phyloP scores from a whole-genome alignment of 345 rosid species.

The Angophora floribunda region DNA sequence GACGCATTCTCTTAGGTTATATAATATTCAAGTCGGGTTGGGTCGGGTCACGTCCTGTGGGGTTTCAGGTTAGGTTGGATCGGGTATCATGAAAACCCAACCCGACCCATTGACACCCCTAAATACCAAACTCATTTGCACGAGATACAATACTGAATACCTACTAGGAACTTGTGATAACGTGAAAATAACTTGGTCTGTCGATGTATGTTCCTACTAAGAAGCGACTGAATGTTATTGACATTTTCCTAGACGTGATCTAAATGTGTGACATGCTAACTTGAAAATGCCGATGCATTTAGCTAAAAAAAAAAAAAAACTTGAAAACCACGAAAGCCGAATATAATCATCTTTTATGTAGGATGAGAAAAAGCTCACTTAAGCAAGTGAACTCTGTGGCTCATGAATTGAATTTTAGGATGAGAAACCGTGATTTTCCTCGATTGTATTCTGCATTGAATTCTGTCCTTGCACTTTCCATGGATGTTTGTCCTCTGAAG shows the following conservation, averaged over 20 bases:
- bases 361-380: background rate
- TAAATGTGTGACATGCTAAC: background rate
- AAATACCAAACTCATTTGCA: background rate
- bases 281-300: background rate
- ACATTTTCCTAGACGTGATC: background rate
- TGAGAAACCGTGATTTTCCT: background rate
- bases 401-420: background rate
- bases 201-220: background rate
- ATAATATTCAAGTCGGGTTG: too few relatives aligned
- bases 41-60: too few relatives aligned
- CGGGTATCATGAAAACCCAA: too few relatives aligned
- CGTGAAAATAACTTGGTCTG: background rate
- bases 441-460: background rate
- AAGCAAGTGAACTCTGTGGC: background rate
- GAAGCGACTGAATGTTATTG: background rate
- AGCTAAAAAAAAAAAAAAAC: background rate
- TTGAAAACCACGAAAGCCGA: background rate
- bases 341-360: background rate
- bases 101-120: too few relatives aligned
- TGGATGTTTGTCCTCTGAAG: background rate
- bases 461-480: background rate
- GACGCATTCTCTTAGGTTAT: too few relatives aligned
- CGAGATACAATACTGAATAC: background rate
- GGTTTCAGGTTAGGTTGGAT: too few relatives aligned
- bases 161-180: background rate